Conservation (phyloP, 257 asterid species). For the Salvia splendens region DNA sequence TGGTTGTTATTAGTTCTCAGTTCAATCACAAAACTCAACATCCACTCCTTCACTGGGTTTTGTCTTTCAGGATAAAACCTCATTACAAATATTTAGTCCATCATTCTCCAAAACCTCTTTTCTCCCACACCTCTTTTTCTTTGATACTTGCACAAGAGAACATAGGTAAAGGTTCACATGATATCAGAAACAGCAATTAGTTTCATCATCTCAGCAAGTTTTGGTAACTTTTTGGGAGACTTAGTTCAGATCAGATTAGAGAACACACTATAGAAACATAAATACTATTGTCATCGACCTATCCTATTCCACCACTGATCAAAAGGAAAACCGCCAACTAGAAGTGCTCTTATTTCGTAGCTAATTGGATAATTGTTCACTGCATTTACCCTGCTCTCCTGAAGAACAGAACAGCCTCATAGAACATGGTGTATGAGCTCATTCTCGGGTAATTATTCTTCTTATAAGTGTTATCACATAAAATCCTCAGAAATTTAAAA, state of each 20-base stretch:
- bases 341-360: constrained; percentile 6
- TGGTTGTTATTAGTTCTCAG: background rate
- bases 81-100: constrained; percentile 1
- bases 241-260: background rate
- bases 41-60: constrained; percentile 1
- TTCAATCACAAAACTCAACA: constrained; percentile 6
- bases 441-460: constrained; percentile 5
- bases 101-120: constrained; percentile 12
- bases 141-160: background rate
- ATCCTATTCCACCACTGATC: constrained; percentile 21
- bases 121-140: background rate
- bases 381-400: too few relatives aligned
- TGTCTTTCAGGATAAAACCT: constrained; percentile 5
- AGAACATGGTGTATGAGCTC: constrained; percentile 2
- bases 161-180: constrained; percentile 17
- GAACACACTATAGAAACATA: constrained; percentile 13
- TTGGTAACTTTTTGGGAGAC: background rate
- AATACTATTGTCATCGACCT: background rate
- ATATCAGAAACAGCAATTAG: background rate
- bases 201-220: constrained; percentile 13
- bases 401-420: background rate
- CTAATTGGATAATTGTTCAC: background rate
- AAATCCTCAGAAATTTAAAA: constrained; percentile 2
- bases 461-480: constrained; percentile 15
- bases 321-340: constrained; percentile 12